phyloP scores from a whole-genome alignment of 2,329 filamentous ascomycete species.

The Lasiodiplodia gonubiensis region DNA sequence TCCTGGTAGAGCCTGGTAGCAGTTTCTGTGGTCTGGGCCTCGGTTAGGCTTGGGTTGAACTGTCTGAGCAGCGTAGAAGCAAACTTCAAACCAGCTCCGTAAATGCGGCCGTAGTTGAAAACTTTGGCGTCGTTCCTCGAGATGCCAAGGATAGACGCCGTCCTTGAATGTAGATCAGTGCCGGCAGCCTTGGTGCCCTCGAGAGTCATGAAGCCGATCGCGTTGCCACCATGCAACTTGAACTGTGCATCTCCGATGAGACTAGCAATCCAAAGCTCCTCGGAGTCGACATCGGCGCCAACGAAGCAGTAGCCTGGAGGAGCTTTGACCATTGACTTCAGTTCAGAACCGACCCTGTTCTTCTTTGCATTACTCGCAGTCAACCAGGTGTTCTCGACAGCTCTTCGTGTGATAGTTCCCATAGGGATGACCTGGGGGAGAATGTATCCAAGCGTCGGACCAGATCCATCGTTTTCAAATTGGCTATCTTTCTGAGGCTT shows the following conservation, averaged over 20 bases:
- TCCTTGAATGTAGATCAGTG: constrained; percentile 93
- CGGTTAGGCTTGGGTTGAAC: constrained; percentile 86
- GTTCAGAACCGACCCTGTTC: constrained; percentile 92
- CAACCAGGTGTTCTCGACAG: constrained; percentile 97
- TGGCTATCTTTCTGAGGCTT: constrained; percentile 35
- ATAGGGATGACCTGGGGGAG: constrained; percentile 96
- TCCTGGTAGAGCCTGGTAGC: constrained; percentile 82
- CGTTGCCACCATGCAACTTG: constrained; percentile 92
- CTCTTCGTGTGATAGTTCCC: constrained; percentile 93
- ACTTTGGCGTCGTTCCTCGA: constrained; percentile 95
- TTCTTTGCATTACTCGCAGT: constrained; percentile 97
- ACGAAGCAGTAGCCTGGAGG: constrained; percentile 92
- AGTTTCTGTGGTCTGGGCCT: constrained; percentile 75
- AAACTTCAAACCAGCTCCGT: constrained; percentile 95
- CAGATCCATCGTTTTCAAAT: constrained; percentile 31
- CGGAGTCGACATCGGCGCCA: constrained; percentile 94
- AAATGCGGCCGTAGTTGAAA: constrained; percentile 98
- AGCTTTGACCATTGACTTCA: constrained; percentile 95
- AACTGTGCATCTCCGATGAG: constrained; percentile 94
- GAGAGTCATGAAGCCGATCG: constrained; percentile 98
- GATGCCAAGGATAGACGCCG: constrained; percentile 89
- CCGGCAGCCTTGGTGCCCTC: constrained; percentile 94
- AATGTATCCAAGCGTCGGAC: constrained; percentile 74
- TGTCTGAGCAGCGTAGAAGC: constrained; percentile 87
- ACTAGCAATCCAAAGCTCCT: constrained; percentile 98